Percentiles rank a stretch among this genome's conserved stretches.
phyloP scores from a whole-genome alignment of 139 green algal genomes.

The Ettlia oleoabundans region DNA sequence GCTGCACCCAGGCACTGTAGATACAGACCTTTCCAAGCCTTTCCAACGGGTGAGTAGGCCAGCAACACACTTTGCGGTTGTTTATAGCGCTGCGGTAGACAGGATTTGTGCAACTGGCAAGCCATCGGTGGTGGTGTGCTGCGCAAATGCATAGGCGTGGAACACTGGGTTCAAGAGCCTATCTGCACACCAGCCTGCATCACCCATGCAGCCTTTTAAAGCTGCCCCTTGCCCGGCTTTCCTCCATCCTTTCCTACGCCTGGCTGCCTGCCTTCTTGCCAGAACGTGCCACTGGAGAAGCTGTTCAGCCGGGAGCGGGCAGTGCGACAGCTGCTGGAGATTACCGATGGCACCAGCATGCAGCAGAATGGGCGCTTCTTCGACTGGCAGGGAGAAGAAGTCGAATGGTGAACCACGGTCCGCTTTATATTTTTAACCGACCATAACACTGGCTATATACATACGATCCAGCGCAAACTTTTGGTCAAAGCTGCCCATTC shows the following conservation, averaged over 20 bases:
- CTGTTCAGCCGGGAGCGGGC: slow-evolving; percentile 72
- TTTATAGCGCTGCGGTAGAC: no score
- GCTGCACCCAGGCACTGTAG: slow-evolving; percentile 85
- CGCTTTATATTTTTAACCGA: no score
- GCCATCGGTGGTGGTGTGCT: no score
- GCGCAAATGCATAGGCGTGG: no score
- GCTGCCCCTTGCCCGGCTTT: no score
- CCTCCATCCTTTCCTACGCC: no score
- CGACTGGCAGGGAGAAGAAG: slow-evolving; percentile 74
- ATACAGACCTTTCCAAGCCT: slow-evolving; percentile 79
- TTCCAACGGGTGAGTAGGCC: slow-evolving; percentile 62
- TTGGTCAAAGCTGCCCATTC: background rate
- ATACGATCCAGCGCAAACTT: background rate
- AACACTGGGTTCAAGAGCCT: no score
- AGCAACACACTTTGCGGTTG: no score
- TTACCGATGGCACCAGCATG: slow-evolving; percentile 62
- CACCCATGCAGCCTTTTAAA: no score
- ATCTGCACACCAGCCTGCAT: background rate
- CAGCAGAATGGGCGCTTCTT: slow-evolving; percentile 69
- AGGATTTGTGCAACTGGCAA: no score
- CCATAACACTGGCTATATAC: no score
- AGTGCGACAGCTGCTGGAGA: slow-evolving; percentile 71
- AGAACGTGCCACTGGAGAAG: slow-evolving; percentile 78
- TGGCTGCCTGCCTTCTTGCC: background rate
- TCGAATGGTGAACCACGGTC: slow-evolving; percentile 66